Conservation (phyloP, 2,329 filamentous ascomycete genomes). For the Zelopaecilomyces penicillatus region DNA sequence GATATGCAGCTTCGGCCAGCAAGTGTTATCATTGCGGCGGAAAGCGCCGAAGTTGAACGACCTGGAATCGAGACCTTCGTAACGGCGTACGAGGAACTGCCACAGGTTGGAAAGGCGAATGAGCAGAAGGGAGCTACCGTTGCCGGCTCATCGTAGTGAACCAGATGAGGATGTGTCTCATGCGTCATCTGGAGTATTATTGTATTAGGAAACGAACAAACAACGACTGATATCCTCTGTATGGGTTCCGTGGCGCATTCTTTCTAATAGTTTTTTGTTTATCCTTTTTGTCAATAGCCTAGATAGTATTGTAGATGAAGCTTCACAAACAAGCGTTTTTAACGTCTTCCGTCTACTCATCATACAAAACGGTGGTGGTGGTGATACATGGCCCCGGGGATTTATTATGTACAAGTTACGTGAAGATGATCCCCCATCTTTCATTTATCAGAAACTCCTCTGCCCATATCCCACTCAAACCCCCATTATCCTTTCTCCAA, state of each 20-base stretch:
- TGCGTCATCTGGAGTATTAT: background rate
- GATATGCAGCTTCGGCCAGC: background rate
- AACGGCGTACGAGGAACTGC: constrained; percentile 41
- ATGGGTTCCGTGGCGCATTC: constrained; percentile 3
- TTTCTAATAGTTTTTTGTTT: constrained; percentile 3
- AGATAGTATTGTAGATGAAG: too few relatives aligned
- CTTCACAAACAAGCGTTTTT: too few relatives aligned
- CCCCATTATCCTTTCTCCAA: too few relatives aligned
- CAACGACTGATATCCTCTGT: constrained; percentile 10
- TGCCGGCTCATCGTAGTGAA: background rate
- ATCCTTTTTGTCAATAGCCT: too few relatives aligned
- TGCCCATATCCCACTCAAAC: too few relatives aligned
- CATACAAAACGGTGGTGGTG: too few relatives aligned
- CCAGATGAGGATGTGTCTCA: background rate
- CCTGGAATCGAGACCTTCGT: constrained; percentile 46
- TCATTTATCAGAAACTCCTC: background rate
- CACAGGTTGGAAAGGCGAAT: constrained; percentile 16
- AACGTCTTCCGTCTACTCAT: too few relatives aligned
- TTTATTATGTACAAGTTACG: too few relatives aligned
- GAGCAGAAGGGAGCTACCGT: background rate
- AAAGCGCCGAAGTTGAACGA: constrained; percentile 16
- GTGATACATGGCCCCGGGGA: too few relatives aligned
- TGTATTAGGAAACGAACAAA: background rate
- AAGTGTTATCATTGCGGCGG: background rate
- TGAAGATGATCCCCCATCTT: too few relatives aligned